Evolutionary conservation across 176 grass and related monocot genomes (phyloP).

Genomic region (Dendrocalamus sinicus): DNA sequence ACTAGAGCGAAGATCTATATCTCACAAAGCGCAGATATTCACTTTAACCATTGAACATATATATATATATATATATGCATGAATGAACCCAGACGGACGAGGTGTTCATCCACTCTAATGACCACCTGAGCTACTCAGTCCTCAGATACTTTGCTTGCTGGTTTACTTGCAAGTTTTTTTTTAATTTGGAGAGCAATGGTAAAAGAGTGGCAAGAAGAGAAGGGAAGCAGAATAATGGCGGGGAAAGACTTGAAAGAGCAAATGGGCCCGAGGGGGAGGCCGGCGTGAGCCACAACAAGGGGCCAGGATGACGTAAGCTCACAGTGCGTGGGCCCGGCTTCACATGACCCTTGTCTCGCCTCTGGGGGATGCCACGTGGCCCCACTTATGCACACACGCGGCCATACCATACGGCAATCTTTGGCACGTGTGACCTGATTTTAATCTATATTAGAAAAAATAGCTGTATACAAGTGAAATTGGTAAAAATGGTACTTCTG

Average conservation of each 20-base stretch:
- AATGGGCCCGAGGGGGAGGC: slow-evolving; percentile 30
- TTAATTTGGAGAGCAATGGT: background rate
- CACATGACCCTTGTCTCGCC: slow-evolving; percentile 53
- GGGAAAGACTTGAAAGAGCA: slow-evolving; percentile 10
- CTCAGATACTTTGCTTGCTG: background rate
- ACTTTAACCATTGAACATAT: too few relatives aligned
- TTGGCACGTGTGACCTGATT: too few relatives aligned
- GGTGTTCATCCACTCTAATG: too few relatives aligned
- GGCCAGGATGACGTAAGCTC: slow-evolving; percentile 43
- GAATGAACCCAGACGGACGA: too few relatives aligned
- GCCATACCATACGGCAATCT: background rate
- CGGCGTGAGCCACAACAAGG: slow-evolving; percentile 30
- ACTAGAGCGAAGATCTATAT: too few relatives aligned
- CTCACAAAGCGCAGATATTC: too few relatives aligned
- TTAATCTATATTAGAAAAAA: too few relatives aligned
- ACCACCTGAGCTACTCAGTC: too few relatives aligned
- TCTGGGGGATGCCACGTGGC: background rate
- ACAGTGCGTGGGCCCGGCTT: slow-evolving; percentile 36
- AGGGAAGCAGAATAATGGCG: slow-evolving; percentile 33
- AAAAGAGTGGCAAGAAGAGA: background rate
- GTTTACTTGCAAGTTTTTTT: background rate
- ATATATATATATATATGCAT: too few relatives aligned
- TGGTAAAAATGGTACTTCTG: too few relatives aligned
- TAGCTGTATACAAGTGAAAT: fast-evolving
- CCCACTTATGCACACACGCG: slow-evolving; percentile 31